Evolutionary conservation across 768 basidiomycete genomes (phyloP).

Genomic region (Mycena leptocephala): DNA sequence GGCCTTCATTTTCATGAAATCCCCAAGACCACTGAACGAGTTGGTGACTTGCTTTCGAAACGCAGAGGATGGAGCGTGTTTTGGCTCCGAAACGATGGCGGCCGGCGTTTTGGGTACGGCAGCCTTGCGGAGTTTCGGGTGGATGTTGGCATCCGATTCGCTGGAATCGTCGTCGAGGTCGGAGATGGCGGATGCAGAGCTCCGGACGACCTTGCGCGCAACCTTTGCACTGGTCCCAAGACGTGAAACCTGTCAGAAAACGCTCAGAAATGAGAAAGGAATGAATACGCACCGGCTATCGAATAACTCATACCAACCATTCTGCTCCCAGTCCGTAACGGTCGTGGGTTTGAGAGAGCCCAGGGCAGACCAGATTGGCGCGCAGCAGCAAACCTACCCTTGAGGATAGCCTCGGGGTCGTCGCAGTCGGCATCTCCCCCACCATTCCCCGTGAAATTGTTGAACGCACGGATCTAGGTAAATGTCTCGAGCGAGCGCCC

Average conservation of each 20-base stretch:
- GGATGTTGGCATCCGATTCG: not conserved
- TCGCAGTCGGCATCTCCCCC: constrained; percentile 21
- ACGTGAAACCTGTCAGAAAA: not conserved
- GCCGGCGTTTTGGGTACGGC: not conserved
- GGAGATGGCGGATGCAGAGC: not conserved
- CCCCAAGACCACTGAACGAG: not conserved
- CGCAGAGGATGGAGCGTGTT: not conserved
- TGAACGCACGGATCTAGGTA: constrained; percentile 7
- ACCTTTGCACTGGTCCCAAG: constrained; percentile 1
- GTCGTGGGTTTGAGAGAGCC: not conserved
- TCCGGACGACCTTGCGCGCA: not conserved
- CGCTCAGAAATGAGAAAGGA: not conserved
- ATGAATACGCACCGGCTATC: not conserved
- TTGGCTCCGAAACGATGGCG: too few species aligned
- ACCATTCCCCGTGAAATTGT: constrained; percentile 18
- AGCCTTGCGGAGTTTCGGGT: not conserved
- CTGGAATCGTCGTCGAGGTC: not conserved
- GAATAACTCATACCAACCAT: constrained; percentile 12
- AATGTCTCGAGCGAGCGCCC: not conserved
- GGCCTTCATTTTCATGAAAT: too few species aligned
- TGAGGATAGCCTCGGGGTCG: too few species aligned
- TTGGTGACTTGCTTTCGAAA: not conserved
- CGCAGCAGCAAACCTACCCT: not conserved
- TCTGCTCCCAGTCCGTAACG: not conserved
- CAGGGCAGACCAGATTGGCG: not conserved